A percentile compares a stretch with the other conserved stretches of the same genome.
Evolutionary conservation across 176 grass and related monocot genomes (phyloP).

Genomic region (Zoysia pacifica): DNA sequence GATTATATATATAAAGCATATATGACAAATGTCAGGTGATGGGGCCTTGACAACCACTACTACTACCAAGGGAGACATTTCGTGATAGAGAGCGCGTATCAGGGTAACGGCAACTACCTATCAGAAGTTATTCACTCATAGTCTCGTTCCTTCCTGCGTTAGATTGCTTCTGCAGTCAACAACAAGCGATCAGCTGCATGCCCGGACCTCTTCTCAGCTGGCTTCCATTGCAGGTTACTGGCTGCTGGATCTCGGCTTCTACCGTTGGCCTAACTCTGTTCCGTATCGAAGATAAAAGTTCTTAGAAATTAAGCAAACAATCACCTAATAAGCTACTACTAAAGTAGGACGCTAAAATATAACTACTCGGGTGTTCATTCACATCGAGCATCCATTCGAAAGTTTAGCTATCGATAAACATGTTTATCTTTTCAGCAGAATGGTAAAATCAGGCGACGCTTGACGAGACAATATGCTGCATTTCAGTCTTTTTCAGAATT

Average conservation of each 20-base stretch:
- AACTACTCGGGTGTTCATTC: conserved; percentile 22
- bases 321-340: conserved; percentile 18
- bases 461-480: neutral
- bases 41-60: conserved; percentile 32
- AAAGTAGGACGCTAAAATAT: neutral
- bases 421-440: neutral
- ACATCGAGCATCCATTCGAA: neutral
- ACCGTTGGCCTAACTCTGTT: conserved; percentile 86
- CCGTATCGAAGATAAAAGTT: conserved; percentile 53
- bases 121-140: conserved; percentile 41
- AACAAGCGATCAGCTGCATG: conserved; percentile 1
- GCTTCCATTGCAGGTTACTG: conserved; percentile 41
- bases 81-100: conserved; percentile 38
- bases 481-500: neutral
- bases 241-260: conserved; percentile 48
- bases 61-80: conserved; percentile 38
- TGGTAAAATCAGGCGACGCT: neutral
- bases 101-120: conserved; percentile 41
- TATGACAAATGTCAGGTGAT: conserved; percentile 8
- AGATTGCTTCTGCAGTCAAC: conserved; percentile 56
- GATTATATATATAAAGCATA: neutral
- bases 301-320: conserved; percentile 28
- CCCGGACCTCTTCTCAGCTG: conserved; percentile 8
- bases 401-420: neutral
- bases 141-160: conserved; percentile 30